Evolutionary conservation across 2,329 filamentous ascomycete genomes (phyloP).

Genomic region (Westerdykella ornata): DNA sequence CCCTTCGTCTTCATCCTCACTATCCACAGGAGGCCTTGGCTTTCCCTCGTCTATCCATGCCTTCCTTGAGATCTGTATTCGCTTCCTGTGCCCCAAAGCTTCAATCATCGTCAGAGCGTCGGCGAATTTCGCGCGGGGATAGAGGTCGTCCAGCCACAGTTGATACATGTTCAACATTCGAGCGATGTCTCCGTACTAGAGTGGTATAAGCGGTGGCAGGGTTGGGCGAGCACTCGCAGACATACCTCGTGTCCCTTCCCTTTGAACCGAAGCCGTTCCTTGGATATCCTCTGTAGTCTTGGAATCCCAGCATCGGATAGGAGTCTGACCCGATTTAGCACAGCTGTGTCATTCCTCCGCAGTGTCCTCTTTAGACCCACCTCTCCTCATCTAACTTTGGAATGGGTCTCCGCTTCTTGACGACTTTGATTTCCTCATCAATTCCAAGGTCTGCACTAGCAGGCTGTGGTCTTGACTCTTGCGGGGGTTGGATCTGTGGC

Average conservation of each 20-base stretch:
- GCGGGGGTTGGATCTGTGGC: conserved; percentile 4
- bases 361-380: conserved; percentile 39
- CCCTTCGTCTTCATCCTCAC: conserved; percentile 25
- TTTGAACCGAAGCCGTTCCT: conserved; percentile 67
- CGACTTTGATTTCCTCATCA: conserved; percentile 78
- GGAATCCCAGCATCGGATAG: conserved; percentile 78
- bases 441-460: conserved; percentile 59
- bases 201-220: conserved; percentile 9
- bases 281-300: conserved; percentile 65
- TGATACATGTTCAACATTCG: conserved; percentile 86
- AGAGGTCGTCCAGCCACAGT: conserved; percentile 92
- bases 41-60: conserved; percentile 78
- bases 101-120: conserved; percentile 88
- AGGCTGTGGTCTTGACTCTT: conserved; percentile 13
- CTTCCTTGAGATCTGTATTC: conserved; percentile 64
- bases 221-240: not conserved
- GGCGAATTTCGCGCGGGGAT: conserved; percentile 86
- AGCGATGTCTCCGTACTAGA: conserved; percentile 73
- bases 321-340: conserved; percentile 48
- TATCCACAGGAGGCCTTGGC: conserved; percentile 39
- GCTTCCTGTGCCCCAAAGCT: conserved; percentile 81
- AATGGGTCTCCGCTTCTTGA: conserved; percentile 66
- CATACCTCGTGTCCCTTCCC: conserved; percentile 87
- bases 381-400: conserved; percentile 82
- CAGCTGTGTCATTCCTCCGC: not conserved